A percentile compares a stretch with the other conserved stretches of the same genome.
phyloP scores from a whole-genome alignment of 768 basidiomycete genomes.

The Agaricus subrufescens region DNA sequence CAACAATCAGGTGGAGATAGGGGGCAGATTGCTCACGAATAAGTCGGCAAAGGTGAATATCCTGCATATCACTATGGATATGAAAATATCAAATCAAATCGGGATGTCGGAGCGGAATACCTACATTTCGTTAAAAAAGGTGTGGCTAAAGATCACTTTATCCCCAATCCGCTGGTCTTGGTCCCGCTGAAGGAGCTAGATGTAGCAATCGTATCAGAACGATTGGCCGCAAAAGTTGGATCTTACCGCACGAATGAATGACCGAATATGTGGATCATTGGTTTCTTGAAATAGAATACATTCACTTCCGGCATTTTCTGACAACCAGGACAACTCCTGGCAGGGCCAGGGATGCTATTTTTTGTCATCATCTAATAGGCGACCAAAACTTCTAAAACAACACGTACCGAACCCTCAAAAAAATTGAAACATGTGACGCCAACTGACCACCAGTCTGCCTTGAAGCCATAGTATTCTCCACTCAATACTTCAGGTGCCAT shows the following conservation, averaged over 20 bases:
- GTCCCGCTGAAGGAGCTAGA: constrained; percentile 1
- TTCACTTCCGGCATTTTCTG: neutral
- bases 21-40: neutral
- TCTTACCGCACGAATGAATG: constrained; percentile 1
- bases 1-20: neutral
- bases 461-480: constrained; percentile 13
- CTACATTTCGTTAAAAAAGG: constrained; percentile 4
- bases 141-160: neutral
- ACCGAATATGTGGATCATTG: neutral
- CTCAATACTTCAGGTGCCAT: constrained; percentile 15
- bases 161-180: neutral
- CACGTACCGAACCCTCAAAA: constrained; percentile 13
- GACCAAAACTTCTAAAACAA: neutral
- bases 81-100: neutral
- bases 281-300: neutral
- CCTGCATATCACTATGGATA: neutral
- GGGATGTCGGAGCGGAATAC: neutral
- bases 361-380: neutral
- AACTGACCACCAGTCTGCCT: constrained; percentile 16
- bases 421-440: constrained; percentile 13
- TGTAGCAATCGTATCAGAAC: neutral
- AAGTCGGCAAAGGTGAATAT: neutral
- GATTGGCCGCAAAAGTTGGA: neutral
- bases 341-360: constrained; percentile 1
- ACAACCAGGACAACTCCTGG: neutral